Evolutionary conservation across 805 yeast species (phyloP).

Genomic region (Candida ficus): DNA sequence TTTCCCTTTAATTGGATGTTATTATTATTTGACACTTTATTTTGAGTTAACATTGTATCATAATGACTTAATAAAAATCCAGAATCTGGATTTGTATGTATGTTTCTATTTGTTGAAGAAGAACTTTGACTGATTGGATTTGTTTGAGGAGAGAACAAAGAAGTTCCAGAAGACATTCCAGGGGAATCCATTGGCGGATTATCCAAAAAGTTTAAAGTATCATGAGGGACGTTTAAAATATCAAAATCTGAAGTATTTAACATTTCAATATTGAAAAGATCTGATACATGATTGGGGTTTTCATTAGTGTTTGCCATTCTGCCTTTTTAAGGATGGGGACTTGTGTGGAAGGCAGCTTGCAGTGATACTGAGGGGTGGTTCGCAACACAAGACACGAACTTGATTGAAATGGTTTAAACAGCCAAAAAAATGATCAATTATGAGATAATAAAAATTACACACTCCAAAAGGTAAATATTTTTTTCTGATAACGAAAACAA

Average conservation of each 20-base stretch:
- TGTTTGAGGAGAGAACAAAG: constrained; percentile 1
- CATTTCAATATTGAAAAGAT: constrained; percentile 17
- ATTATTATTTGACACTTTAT: neutral
- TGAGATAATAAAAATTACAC: neutral
- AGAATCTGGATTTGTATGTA: constrained; percentile 2
- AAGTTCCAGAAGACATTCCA: neutral
- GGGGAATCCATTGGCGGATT: constrained; percentile 3
- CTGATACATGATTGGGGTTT: neutral
- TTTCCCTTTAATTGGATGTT: neutral
- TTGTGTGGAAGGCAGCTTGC: too few relatives aligned
- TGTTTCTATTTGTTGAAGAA: neutral
- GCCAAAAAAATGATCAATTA: too few relatives aligned
- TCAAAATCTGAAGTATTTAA: constrained; percentile 20
- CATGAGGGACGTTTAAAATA: constrained; percentile 21
- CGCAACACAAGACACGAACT: too few relatives aligned
- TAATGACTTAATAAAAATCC: neutral
- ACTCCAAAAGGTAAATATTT: neutral
- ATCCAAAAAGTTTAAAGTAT: constrained; percentile 10
- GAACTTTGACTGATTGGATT: constrained; percentile 6
- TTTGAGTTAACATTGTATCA: constrained; percentile 1
- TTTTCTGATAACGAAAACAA: neutral
- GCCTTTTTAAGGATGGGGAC: too few relatives aligned
- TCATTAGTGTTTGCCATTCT: neutral
- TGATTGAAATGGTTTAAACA: too few relatives aligned
- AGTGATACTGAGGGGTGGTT: too few relatives aligned